These are phyloP conservation scores for Thymus quinquecostatus DNA, from an alignment of 257 asterid species.

Conservation along the genomic window DNA sequence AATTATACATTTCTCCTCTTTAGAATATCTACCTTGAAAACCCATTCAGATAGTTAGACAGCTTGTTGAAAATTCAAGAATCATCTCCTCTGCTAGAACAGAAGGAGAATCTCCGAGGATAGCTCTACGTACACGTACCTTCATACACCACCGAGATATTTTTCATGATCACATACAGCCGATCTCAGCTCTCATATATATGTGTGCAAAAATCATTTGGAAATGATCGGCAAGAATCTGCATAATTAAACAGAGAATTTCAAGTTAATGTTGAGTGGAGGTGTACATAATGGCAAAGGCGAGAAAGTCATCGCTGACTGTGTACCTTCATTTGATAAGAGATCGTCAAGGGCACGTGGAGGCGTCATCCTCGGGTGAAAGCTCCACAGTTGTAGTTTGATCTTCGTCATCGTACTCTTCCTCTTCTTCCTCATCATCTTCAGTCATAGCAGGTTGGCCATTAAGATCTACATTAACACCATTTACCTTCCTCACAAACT, in stretches of 20 bases:
- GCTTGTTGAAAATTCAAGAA: not conserved
- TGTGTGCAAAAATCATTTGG: slow-evolving; percentile 16
- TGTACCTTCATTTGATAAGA: slow-evolving; percentile 26
- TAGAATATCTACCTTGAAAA: slow-evolving; percentile 15
- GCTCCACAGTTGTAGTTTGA: slow-evolving; percentile 36
- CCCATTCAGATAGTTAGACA: slow-evolving; percentile 12
- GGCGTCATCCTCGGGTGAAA: slow-evolving; percentile 46
- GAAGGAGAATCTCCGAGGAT: slow-evolving; percentile 30
- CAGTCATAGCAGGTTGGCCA: slow-evolving; percentile 76
- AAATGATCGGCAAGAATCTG: slow-evolving; percentile 8
- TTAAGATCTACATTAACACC: slow-evolving; percentile 80
- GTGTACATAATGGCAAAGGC: not conserved
- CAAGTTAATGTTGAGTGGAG: not conserved
- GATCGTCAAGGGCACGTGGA: slow-evolving; percentile 37
- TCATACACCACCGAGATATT: slow-evolving; percentile 6
- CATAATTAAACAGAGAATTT: not conserved
- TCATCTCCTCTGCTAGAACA: slow-evolving; percentile 25
- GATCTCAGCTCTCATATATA: slow-evolving; percentile 21
- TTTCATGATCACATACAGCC: slow-evolving; percentile 23
- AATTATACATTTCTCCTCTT: slow-evolving; percentile 21
- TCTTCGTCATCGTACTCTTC: slow-evolving; percentile 49
- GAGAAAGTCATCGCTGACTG: not conserved
- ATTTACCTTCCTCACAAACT: slow-evolving; percentile 85
- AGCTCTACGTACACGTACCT: slow-evolving; percentile 21
- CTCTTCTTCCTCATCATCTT: slow-evolving; percentile 61